Evolutionary conservation across 345 rosid genomes (phyloP), one percentile per base, ranked within the genome.

Genomic region (Crucihimalaya himalaica): DNA sequence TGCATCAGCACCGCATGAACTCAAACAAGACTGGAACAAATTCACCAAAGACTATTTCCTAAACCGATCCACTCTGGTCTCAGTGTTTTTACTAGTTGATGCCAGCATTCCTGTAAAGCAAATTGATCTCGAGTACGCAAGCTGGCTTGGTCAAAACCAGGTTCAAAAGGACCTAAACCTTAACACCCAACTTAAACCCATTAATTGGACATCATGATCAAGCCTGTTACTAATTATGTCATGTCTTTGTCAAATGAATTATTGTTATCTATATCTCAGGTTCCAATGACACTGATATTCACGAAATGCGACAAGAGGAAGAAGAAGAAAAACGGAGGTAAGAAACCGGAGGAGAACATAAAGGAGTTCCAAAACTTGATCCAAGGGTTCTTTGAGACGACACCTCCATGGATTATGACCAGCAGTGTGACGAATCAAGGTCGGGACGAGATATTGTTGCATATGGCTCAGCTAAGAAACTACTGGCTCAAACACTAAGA

Each of bases 381-480:
- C 73, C 76, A 74, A 1, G 88, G 92, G 52, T 94, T 79, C 84
- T 94, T 94, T 72, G 79, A 86, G 63, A 83, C 96, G 6, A 80
- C 88, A 10, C 99, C 99, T 4, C 99, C 99, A 13, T 94, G 97
- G 99, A 94, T 94, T 55, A 89, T 91, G 99, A 94, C 99, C 23
- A 94, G 99, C 84, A 86, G 99, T 63, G 90, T 87, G 70, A 88
- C 99, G 3, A 88, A 88, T 83, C 96, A 91, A 82, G 99, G 99
- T 21, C 93, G 97, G 42, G 99, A 94, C 74, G 99, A 94, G 86
- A 90, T 94, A 72, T 79, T 94, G 54, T 71, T 94, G 80, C 99
- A 91, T 83, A 87, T 91, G 90, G 97, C 99, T 78, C 99, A 94
- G 74, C 76, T 94, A 70, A 82, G 96, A 70, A 89, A 86, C 86